phyloP scores from a whole-genome alignment of 2,329 filamentous ascomycete genomes.

The Fusarium sp. region DNA sequence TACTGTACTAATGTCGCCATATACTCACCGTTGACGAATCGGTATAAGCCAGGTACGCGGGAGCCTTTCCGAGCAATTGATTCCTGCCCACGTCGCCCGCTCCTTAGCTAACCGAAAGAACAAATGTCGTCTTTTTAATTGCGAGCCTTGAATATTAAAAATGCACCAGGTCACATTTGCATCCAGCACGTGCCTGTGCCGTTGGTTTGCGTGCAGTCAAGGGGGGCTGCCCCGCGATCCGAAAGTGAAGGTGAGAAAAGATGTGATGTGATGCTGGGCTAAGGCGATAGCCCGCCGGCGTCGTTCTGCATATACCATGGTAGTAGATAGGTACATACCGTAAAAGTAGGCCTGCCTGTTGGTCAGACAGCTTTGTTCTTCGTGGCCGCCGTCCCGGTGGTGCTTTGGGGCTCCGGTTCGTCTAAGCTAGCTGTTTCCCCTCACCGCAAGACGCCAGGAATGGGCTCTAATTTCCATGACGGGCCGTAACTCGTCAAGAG shows the following conservation, averaged over 20 bases:
- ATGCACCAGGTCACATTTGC: conserved; percentile 47
- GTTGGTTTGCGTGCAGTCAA: conserved; percentile 46
- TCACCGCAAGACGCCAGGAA: conserved; percentile 44
- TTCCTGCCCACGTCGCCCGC: conserved; percentile 20
- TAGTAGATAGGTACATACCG: neutral
- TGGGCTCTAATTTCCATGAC: conserved; percentile 30
- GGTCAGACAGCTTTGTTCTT: conserved; percentile 17
- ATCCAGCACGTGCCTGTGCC: conserved; percentile 47
- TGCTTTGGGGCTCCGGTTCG: conserved; percentile 32
- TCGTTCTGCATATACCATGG: conserved; percentile 7
- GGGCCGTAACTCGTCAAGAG: conserved; percentile 33
- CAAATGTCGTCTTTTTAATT: conserved; percentile 2
- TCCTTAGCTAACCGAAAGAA: conserved; percentile 4
- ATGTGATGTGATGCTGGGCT: conserved; percentile 25
- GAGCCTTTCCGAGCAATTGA: conserved; percentile 2
- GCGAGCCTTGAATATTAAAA: conserved; percentile 26
- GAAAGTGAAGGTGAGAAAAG: conserved; percentile 10
- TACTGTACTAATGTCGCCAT: neutral
- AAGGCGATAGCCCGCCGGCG: conserved; percentile 19
- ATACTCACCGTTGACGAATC: conserved; percentile 12
- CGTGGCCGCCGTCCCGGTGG: conserved; percentile 22
- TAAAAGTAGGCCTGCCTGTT: conserved; percentile 8
- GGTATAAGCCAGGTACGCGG: conserved; percentile 11
- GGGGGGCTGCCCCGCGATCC: conserved; percentile 29
- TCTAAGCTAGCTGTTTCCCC: conserved; percentile 23